Base-by-base conservation (phyloP, 129 eudicot genomes). In the Pittosporum tobira region DNA sequence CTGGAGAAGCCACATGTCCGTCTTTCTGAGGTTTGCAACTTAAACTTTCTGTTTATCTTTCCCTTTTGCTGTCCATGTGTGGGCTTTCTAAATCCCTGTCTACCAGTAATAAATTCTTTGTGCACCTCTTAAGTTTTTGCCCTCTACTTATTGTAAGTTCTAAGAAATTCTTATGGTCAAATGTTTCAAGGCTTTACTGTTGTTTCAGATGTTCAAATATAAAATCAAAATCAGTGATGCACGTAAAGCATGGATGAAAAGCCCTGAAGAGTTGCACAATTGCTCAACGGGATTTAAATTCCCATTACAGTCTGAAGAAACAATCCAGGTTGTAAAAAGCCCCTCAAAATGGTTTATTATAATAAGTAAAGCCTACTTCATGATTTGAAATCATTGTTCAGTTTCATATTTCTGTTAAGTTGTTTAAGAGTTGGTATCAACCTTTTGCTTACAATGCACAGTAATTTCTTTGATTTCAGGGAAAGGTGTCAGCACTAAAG, bases 141-240 rank as follows among this genome's bases (percentile, higher is more conserved):
- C 28, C 12, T 24, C 9, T 14, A 55, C n/a, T n/a, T n/a, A n/a
- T n/a, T n/a, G n/a, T n/a, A n/a, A n/a, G n/a, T n/a, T n/a, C n/a
- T n/a, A n/a, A n/a, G n/a, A n/a, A n/a, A n/a, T n/a, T n/a, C n/a
- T 13, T n/a, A 36, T 7, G 26, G 1, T 31, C 25, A 4, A 9
- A 22, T 19, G 21, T 13, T 63, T 65, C 20, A 49, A 57, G 34
- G 18, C 8, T 57, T 49, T 27, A 21, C 16, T 51, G 13, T 49
- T 47, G n/a, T 69, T 62, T 63, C 75, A 93, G 99, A 77, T 93
- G 77, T 93, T 73, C 66, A 77, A 59, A 57, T 84, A 72, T 59
- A 93, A 87, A 70, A 93, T 87, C 53, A 84, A 84, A 78, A 62
- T 82, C 20, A 75, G 81, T 73, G 91, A 79, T 78, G 99, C 85